These are phyloP conservation scores for Penicillium taxi DNA, from an alignment of 495 filamentous ascomycete species.

Conservation along the genomic window DNA sequence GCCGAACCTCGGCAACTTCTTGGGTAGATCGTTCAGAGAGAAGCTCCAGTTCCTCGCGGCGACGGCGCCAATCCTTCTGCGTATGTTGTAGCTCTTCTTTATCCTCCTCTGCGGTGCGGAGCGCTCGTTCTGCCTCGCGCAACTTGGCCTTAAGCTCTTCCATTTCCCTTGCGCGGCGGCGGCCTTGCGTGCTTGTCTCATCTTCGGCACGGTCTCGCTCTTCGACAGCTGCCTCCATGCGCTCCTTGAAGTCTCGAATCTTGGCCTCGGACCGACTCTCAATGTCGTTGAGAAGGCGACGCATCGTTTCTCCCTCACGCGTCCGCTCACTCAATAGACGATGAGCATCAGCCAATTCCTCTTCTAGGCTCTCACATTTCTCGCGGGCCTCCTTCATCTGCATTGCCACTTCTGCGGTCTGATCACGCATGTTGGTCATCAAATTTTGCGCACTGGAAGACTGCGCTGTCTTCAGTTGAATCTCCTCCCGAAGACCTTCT, in stretches of 20 bases:
- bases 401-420: slow-evolving; percentile 77
- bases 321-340: slow-evolving; percentile 82
- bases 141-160: slow-evolving; percentile 76
- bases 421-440: slow-evolving; percentile 86
- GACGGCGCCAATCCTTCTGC: slow-evolving; percentile 64
- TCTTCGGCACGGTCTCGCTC: slow-evolving; percentile 91
- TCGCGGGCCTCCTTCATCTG: slow-evolving; percentile 86
- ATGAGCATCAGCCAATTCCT: slow-evolving; percentile 84
- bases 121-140: slow-evolving; percentile 69
- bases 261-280: slow-evolving; percentile 73
- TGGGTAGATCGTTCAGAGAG: slow-evolving; percentile 55
- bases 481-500: slow-evolving; percentile 65
- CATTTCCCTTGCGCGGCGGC: slow-evolving; percentile 69
- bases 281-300: slow-evolving; percentile 76
- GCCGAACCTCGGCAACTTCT: slow-evolving; percentile 66
- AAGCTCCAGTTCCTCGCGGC: slow-evolving; percentile 66
- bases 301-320: slow-evolving; percentile 94
- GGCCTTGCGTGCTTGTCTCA: slow-evolving; percentile 67
- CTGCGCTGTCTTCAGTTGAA: slow-evolving; percentile 76
- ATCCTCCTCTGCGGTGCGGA: slow-evolving; percentile 61
- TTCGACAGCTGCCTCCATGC: slow-evolving; percentile 80
- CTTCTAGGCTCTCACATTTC: slow-evolving; percentile 80
- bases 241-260: slow-evolving; percentile 78
- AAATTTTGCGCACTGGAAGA: slow-evolving; percentile 75
- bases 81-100: slow-evolving; percentile 60